Conservation (phyloP, 225 moss, liverwort and hornwort species). For the Rhytidiadelphus loreus region DNA sequence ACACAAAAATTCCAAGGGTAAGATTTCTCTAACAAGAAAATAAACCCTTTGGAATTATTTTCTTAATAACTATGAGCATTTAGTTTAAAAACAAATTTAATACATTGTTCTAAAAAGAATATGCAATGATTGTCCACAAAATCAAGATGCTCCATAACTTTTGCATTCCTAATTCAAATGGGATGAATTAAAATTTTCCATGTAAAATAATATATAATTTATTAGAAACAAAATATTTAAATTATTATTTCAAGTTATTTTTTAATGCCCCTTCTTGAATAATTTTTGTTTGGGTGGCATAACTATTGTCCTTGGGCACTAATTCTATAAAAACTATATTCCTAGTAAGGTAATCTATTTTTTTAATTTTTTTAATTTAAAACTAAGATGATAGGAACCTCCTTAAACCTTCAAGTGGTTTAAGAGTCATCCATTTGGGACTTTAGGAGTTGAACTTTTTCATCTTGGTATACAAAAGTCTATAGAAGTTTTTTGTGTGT, state of each 20-base stretch:
- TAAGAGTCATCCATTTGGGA: neutral
- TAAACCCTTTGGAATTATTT: too few species aligned
- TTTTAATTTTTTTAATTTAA: neutral
- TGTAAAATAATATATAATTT: neutral
- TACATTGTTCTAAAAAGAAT: too few species aligned
- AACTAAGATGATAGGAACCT: neutral
- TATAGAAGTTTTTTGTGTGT: fast-evolving
- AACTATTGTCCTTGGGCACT: neutral
- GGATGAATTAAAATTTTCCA: too few species aligned
- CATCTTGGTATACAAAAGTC: neutral
- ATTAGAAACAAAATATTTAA: neutral
- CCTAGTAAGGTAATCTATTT: neutral
- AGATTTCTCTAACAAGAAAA: too few species aligned
- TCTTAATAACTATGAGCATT: too few species aligned
- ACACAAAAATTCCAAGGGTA: too few species aligned
- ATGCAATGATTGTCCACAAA: too few species aligned
- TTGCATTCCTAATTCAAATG: too few species aligned
- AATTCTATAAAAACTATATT: neutral
- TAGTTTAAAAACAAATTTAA: too few species aligned
- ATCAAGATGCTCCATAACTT: too few species aligned
- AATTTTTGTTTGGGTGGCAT: neutral
- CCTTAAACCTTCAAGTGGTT: too few species aligned
- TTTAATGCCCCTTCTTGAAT: too few species aligned
- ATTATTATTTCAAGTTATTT: neutral
- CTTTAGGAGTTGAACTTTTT: neutral